These are phyloP conservation scores for Kingdonia uniflora DNA, from an alignment of 164 flowering plant genomes.

Conservation along the genomic window DNA sequence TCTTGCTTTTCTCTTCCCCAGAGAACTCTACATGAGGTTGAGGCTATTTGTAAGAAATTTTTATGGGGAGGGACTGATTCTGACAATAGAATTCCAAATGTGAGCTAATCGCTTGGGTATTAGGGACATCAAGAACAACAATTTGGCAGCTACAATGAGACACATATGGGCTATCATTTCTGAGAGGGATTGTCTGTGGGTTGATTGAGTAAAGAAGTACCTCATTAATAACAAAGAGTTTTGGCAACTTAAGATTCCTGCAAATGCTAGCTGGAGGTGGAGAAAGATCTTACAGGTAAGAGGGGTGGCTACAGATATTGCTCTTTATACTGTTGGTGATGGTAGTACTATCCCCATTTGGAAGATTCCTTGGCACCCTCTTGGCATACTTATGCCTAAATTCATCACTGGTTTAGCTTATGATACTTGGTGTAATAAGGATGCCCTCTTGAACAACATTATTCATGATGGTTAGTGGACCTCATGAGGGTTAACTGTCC, in stretches of 20 bases:
- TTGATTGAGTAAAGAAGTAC: neutral
- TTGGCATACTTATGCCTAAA: neutral
- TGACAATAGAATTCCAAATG: too few relatives aligned
- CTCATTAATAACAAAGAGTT: neutral
- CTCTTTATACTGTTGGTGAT: neutral
- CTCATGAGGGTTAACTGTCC: neutral
- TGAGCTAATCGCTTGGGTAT: too few relatives aligned
- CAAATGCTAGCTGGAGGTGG: neutral
- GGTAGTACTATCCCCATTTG: neutral
- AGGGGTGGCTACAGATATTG: neutral
- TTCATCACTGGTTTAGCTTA: too few relatives aligned
- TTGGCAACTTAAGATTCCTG: neutral
- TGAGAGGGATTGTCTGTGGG: neutral
- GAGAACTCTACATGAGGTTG: too few relatives aligned
- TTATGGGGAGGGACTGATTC: too few relatives aligned
- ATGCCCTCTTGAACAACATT: neutral
- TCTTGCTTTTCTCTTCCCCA: too few relatives aligned
- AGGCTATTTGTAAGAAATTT: too few relatives aligned
- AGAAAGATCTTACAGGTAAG: neutral
- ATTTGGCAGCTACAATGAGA: too few relatives aligned
- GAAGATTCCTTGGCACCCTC: neutral
- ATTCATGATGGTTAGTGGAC: neutral
- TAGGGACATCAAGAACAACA: too few relatives aligned
- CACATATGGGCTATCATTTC: too few relatives aligned
- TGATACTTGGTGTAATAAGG: too few relatives aligned